Conservation (phyloP, 2,329 filamentous ascomycete species). For the Pseudogymnoascus sp. region DNA sequence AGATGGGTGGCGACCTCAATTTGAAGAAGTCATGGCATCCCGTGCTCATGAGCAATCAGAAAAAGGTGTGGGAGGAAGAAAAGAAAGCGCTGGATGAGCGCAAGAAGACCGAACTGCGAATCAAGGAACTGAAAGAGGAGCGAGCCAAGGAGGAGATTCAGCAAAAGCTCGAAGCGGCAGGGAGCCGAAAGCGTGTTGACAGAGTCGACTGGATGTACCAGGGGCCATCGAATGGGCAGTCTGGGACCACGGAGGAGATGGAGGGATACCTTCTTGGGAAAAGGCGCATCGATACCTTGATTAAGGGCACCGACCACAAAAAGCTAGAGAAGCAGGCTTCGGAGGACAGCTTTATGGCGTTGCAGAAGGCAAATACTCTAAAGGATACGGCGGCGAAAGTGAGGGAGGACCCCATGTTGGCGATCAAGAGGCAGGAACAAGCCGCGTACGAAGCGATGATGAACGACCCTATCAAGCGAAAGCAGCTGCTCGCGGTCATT, state of each 20-base stretch:
- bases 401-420: slow-evolving; percentile 80
- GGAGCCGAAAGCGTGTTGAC: slow-evolving; percentile 69
- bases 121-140: slow-evolving; percentile 91
- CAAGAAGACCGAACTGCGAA: slow-evolving; percentile 83
- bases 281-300: slow-evolving; percentile 78
- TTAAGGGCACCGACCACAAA: slow-evolving; percentile 73
- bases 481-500: slow-evolving; percentile 58
- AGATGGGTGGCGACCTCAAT: slow-evolving; percentile 92
- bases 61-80: slow-evolving; percentile 83
- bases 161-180: slow-evolving; percentile 78
- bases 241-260: slow-evolving; percentile 77
- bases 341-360: slow-evolving; percentile 50
- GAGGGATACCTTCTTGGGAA: slow-evolving; percentile 92
- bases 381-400: slow-evolving; percentile 81
- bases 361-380: slow-evolving; percentile 62
- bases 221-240: slow-evolving; percentile 68
- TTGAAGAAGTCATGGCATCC: slow-evolving; percentile 95
- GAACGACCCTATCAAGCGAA: slow-evolving; percentile 62
- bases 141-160: slow-evolving; percentile 87
- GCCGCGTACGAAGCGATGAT: slow-evolving; percentile 72
- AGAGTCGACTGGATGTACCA: slow-evolving; percentile 98
- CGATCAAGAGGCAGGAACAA: slow-evolving; percentile 89
- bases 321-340: slow-evolving; percentile 68
- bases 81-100: slow-evolving; percentile 88
- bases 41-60: slow-evolving; percentile 80